Evolutionary conservation across 2,329 filamentous ascomycete species (phyloP).

Genomic region (Cryphonectria nitschkei): DNA sequence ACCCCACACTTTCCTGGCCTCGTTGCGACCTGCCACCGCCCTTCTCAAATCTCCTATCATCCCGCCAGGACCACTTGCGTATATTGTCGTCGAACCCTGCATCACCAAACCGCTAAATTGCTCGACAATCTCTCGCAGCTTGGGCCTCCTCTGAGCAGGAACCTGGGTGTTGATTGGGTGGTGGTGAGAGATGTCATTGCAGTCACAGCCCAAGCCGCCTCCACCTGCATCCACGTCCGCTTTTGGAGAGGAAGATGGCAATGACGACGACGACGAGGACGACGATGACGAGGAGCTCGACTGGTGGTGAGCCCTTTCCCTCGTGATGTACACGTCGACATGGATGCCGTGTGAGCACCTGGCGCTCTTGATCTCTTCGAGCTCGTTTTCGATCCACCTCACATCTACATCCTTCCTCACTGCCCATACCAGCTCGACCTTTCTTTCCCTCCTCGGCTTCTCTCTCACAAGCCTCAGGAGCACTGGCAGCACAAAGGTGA

Average conservation of each 20-base stretch:
- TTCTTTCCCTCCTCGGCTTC: conserved; percentile 41
- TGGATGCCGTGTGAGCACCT: conserved; percentile 45
- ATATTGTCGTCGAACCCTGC: conserved; percentile 56
- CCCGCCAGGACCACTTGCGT: conserved; percentile 62
- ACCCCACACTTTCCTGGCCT: conserved; percentile 57
- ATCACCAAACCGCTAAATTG: conserved; percentile 53
- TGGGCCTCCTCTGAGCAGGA: conserved; percentile 44
- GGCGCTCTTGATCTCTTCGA: conserved; percentile 51
- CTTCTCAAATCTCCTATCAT: conserved; percentile 63
- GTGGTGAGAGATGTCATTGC: conserved; percentile 27
- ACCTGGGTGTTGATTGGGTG: conserved; percentile 29
- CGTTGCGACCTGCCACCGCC: conserved; percentile 58
- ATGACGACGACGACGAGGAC: not conserved
- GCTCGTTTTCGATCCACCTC: conserved; percentile 61
- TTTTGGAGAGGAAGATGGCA: not conserved
- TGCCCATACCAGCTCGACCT: conserved; percentile 68
- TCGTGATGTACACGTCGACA: conserved; percentile 63
- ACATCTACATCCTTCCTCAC: conserved; percentile 58
- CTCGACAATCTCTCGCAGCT: conserved; percentile 50
- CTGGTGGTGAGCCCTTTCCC: conserved; percentile 43
- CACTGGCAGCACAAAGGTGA: conserved; percentile 59
- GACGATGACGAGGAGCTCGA: conserved; percentile 26
- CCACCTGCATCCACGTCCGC: not conserved
- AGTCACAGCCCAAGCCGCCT: conserved; percentile 33
- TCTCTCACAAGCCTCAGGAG: conserved; percentile 45